Evolutionary conservation across 129 eudicot genomes (phyloP).

Genomic region (Centaurea solstitialis): DNA sequence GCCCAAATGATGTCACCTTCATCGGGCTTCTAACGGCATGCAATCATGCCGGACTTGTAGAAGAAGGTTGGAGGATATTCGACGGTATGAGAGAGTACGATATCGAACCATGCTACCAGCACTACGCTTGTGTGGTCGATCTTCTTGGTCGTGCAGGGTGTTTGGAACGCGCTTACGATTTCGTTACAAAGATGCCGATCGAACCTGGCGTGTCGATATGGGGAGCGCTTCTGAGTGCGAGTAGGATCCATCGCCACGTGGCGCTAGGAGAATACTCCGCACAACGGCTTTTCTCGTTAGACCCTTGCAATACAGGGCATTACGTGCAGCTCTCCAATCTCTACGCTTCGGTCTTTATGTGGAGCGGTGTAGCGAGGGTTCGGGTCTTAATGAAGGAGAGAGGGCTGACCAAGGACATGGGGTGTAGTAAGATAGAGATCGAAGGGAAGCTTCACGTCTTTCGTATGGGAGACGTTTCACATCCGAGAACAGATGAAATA

Average conservation of each 20-base stretch:
- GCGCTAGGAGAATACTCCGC: constrained; percentile 79
- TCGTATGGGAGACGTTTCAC: constrained; percentile 66
- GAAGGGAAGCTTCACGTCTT: constrained; percentile 69
- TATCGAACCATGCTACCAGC: constrained; percentile 66
- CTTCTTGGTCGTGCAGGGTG: constrained; percentile 85
- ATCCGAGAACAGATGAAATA: constrained; percentile 58
- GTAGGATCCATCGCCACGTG: constrained; percentile 73
- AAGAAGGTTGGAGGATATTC: constrained; percentile 64
- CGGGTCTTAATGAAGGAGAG: constrained; percentile 65
- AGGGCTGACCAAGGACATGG: constrained; percentile 71
- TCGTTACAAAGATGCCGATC: constrained; percentile 59
- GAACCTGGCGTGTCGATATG: constrained; percentile 69
- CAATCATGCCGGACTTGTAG: constrained; percentile 77
- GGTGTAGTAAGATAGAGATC: constrained; percentile 67
- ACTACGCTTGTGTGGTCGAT: constrained; percentile 77
- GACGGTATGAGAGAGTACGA: constrained; percentile 55
- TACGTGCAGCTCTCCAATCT: constrained; percentile 89
- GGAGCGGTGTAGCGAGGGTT: constrained; percentile 53
- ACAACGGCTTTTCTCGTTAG: constrained; percentile 56
- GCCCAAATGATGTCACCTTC: constrained; percentile 78
- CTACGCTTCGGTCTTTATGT: constrained; percentile 57
- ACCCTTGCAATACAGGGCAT: constrained; percentile 74
- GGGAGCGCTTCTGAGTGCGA: constrained; percentile 83
- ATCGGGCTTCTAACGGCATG: constrained; percentile 81
- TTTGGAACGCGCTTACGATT: constrained; percentile 56